phyloP scores from a whole-genome alignment of 352 stramenopile species.

The Pythium folliculosum region DNA sequence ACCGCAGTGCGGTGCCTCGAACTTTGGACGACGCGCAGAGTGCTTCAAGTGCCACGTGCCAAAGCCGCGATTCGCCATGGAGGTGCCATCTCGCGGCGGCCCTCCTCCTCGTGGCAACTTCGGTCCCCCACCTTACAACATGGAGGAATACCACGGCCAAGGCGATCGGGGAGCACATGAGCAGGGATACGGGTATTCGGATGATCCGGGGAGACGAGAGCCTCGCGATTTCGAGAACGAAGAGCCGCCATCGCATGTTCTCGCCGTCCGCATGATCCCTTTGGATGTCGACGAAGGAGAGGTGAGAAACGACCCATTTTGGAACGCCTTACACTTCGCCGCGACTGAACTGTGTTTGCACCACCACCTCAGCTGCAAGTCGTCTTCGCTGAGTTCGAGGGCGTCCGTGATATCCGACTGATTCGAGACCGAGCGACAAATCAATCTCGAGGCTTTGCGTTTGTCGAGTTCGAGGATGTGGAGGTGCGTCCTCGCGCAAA shows the following conservation, averaged over 20 bases:
- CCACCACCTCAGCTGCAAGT: conserved; percentile 59
- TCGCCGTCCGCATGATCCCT: conserved; percentile 74
- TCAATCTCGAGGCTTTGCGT: conserved; percentile 71
- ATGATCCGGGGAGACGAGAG: not conserved
- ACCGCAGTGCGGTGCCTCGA: conserved; percentile 66
- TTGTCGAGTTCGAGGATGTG: conserved; percentile 72
- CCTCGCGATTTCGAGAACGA: conserved; percentile 12
- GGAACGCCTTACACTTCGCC: no score
- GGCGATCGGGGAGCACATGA: not conserved
- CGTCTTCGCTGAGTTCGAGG: conserved; percentile 62
- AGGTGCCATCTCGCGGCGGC: conserved; percentile 8
- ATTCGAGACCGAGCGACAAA: conserved; percentile 73
- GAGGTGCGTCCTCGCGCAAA: conserved; percentile 39
- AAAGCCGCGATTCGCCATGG: conserved; percentile 31
- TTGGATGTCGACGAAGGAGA: conserved; percentile 73
- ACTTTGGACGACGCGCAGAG: conserved; percentile 58
- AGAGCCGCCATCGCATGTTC: conserved; percentile 52
- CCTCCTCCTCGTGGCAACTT: not conserved
- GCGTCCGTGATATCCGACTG: conserved; percentile 69
- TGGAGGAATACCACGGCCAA: not conserved
- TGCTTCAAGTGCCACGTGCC: conserved; percentile 74
- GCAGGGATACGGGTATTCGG: not conserved
- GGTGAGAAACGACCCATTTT: conserved; percentile 31
- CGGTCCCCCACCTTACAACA: not conserved
- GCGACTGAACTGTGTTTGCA: not conserved